Evolutionary conservation across 495 filamentous ascomycete species (phyloP).

Genomic region (Neurospora sublineolata): DNA sequence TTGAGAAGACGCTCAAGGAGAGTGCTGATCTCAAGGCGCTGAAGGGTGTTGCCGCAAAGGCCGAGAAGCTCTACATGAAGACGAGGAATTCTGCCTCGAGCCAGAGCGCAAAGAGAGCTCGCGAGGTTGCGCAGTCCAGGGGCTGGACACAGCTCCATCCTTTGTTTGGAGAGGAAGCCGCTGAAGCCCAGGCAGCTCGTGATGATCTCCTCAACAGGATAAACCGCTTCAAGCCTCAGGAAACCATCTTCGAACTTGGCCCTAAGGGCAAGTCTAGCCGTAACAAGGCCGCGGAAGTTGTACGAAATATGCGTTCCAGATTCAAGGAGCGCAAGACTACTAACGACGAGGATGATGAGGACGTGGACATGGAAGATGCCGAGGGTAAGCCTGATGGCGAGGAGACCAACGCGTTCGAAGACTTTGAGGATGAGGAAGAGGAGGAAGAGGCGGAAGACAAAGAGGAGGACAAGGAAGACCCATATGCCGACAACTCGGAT

Average conservation of each 20-base stretch:
- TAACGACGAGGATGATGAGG: conserved; percentile 23
- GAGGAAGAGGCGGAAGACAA: conserved; percentile 28
- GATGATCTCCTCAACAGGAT: conserved; percentile 78
- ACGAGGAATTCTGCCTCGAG: conserved; percentile 80
- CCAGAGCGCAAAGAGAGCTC: conserved; percentile 76
- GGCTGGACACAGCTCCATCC: conserved; percentile 60
- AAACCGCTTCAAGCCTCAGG: conserved; percentile 73
- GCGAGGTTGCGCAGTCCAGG: conserved; percentile 56
- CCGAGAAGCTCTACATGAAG: conserved; percentile 81
- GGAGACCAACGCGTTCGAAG: conserved; percentile 11
- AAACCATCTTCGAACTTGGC: conserved; percentile 91
- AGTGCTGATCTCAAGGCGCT: conserved; percentile 60
- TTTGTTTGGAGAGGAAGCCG: conserved; percentile 59
- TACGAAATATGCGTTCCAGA: conserved; percentile 55
- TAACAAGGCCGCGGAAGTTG: conserved; percentile 65
- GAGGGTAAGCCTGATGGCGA: conserved; percentile 13
- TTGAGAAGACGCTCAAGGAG: conserved; percentile 63
- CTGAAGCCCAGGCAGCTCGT: conserved; percentile 53
- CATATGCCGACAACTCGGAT: conserved; percentile 51
- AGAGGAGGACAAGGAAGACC: conserved; percentile 24
- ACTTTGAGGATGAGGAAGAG: conserved; percentile 15
- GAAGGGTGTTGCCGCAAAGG: conserved; percentile 64
- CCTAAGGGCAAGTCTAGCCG: conserved; percentile 49
- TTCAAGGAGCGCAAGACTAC: conserved; percentile 35
- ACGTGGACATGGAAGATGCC: conserved; percentile 26